Evolutionary conservation across 2,329 filamentous ascomycete species (phyloP).

Genomic region (Biscogniauxia marginata): DNA sequence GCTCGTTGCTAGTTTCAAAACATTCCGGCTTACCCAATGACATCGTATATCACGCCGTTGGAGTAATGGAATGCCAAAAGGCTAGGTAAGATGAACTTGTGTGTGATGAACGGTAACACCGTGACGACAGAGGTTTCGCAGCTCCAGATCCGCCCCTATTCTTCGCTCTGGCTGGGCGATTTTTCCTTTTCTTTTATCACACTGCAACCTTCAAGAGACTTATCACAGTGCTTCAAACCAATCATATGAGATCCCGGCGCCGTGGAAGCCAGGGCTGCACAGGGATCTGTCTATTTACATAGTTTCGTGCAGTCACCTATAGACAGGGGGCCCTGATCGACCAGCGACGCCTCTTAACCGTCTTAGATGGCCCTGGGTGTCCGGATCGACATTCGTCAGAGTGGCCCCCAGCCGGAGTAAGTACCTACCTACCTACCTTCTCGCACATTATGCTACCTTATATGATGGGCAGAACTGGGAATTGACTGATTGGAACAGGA

Average conservation of each 20-base stretch:
- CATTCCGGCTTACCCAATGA: not conserved
- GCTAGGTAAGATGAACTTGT: not conserved
- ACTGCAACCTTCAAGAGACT: constrained; percentile 1
- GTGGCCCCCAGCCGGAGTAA: too few species aligned
- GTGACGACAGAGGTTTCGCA: not conserved
- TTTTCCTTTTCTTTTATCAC: not conserved
- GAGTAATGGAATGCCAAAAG: not conserved
- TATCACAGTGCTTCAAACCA: constrained; percentile 16
- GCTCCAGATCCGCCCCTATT: not conserved
- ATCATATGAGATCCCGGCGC: constrained; percentile 20
- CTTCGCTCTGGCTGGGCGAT: too few species aligned
- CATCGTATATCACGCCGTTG: not conserved
- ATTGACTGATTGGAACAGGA: too few species aligned
- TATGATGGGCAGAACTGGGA: too few species aligned
- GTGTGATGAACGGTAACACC: not conserved
- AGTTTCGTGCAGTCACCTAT: not conserved
- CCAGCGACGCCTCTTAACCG: not conserved
- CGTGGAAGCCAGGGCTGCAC: constrained; percentile 17
- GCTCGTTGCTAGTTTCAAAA: not conserved
- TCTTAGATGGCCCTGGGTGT: not conserved
- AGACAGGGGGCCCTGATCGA: not conserved
- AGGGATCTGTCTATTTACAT: not conserved
- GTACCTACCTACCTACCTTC: too few species aligned
- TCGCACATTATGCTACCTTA: too few species aligned
- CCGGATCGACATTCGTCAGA: not conserved